phyloP scores from a whole-genome alignment of 768 basidiomycete genomes.

The Favolaschia claudopus region DNA sequence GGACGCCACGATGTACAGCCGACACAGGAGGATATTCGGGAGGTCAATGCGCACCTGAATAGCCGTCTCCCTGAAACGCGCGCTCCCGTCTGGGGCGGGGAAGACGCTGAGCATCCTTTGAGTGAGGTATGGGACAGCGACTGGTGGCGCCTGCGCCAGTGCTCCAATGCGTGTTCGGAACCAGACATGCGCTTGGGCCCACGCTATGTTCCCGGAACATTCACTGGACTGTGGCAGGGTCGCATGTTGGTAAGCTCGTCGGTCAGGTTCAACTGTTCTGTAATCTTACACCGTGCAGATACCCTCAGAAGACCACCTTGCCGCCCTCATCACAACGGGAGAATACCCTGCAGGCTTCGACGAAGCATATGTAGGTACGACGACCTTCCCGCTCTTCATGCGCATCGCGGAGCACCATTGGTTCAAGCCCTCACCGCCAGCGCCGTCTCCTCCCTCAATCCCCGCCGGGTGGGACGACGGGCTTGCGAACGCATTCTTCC shows the following conservation, averaged over 20 bases:
- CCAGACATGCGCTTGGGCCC: slow-evolving; percentile 27
- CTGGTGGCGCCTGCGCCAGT: slow-evolving; percentile 57
- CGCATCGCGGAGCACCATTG: slow-evolving; percentile 63
- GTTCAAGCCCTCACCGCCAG: slow-evolving; percentile 27
- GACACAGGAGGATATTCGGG: slow-evolving; percentile 66
- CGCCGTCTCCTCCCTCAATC: neutral
- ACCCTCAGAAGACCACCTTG: slow-evolving; percentile 40
- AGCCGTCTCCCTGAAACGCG: slow-evolving; percentile 33
- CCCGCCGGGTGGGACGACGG: slow-evolving; percentile 39
- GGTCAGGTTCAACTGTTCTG: slow-evolving; percentile 2
- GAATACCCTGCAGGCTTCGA: slow-evolving; percentile 35
- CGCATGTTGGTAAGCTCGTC: slow-evolving; percentile 60
- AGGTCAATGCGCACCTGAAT: slow-evolving; percentile 56
- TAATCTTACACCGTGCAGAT: slow-evolving; percentile 32
- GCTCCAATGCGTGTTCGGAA: slow-evolving; percentile 35
- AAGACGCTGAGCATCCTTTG: slow-evolving; percentile 4
- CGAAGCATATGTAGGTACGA: slow-evolving; percentile 34
- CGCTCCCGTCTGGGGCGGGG: slow-evolving; percentile 4
- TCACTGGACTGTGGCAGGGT: slow-evolving; percentile 68
- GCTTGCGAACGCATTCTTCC: slow-evolving; percentile 51
- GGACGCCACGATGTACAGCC: slow-evolving; percentile 41
- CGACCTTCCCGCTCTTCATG: slow-evolving; percentile 63
- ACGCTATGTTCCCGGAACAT: slow-evolving; percentile 52
- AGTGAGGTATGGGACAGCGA: slow-evolving; percentile 59
- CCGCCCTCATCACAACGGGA: slow-evolving; percentile 31